Evolutionary conservation across 768 basidiomycete species (phyloP).

Genomic region (Butyriboletus loyo): DNA sequence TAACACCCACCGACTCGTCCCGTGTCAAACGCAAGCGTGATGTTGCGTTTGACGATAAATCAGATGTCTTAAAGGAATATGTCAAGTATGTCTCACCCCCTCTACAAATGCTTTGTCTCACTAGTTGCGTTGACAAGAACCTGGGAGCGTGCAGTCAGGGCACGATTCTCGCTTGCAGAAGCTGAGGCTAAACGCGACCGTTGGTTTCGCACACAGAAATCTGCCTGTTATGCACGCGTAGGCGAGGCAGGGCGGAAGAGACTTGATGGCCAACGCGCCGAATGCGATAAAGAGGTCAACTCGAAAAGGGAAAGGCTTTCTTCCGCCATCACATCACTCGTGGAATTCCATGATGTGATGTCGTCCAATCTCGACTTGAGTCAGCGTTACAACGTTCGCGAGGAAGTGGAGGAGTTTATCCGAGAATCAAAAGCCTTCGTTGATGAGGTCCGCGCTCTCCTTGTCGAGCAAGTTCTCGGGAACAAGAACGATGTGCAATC

Average conservation of each 20-base stretch:
- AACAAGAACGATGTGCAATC: conserved; percentile 10
- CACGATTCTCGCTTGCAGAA: conserved; percentile 23
- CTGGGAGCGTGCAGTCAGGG: conserved; percentile 31
- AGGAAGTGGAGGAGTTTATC: conserved; percentile 21
- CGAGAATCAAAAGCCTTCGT: conserved; percentile 26
- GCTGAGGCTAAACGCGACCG: conserved; percentile 29
- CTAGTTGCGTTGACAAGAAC: conserved; percentile 11
- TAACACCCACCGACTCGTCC: conserved; percentile 17
- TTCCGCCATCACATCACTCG: conserved; percentile 22
- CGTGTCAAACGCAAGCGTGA: conserved; percentile 28
- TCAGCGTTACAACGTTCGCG: conserved; percentile 25
- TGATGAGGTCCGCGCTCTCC: conserved; percentile 22
- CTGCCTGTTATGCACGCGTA: conserved; percentile 26
- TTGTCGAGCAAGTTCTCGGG: conserved; percentile 20
- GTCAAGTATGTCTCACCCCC: conserved; percentile 21
- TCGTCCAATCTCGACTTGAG: conserved; percentile 25
- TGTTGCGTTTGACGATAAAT: conserved; percentile 18
- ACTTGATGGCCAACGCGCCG: conserved; percentile 27
- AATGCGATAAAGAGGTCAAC: conserved; percentile 25
- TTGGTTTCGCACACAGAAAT: conserved; percentile 32
- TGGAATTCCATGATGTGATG: conserved; percentile 19
- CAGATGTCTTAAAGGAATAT: conserved; percentile 28
- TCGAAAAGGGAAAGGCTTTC: conserved; percentile 26
- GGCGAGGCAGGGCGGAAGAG: conserved; percentile 30
- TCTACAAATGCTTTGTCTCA: not conserved